Evolutionary conservation across 2,329 filamentous ascomycete species (phyloP), one percentile per base, ranked within the genome.

Genomic region (Trichoderma koningii): DNA sequence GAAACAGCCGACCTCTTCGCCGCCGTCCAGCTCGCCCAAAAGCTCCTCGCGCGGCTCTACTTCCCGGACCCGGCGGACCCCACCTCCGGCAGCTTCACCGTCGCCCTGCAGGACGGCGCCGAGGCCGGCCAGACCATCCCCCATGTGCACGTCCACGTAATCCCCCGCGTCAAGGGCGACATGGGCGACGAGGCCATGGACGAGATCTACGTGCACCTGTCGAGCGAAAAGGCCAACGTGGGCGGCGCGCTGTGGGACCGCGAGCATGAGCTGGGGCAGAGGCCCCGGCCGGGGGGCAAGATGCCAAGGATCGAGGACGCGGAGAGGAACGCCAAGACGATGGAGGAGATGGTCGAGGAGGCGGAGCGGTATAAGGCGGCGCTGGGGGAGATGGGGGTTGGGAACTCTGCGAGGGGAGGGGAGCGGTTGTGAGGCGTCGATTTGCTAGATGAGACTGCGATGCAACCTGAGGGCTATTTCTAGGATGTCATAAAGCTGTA

Each of bases 81-180:
- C 10, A 77, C 83, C 41, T 89, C 87, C 6, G 87, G 91, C 10
- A 90, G 91, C 66, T 89, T 98, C 79, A 98, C 97, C 74, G 88
- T 99, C 56, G 93, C 94, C 0, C 85, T 99, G n/a, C 95, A 99
- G 76, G 95, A 99, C 76, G 95, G 95, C 21, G 80, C 83, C 38
- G 92, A 93, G 66, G 92, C 95, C 1, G 95, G 95, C 0, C 95
- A 99, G 83, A 97, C 92, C 65, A 94, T 99, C 51, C 83, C 92
- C 9, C 95, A 99, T 78, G 87, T 97, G 15, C 95, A 99, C 78
- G 90, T 93, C 28, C 95, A 99, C 79, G 85, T 97, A 55, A 94
- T 97, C 62, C 93, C 93, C 21, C 81, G 93, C 42, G 81, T 80
- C 66, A 80, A 79, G 65, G 84, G 87, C 45, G 82, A 87, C 74